Evolutionary conservation across 768 basidiomycete species (phyloP).

Genomic region (Lactifluus volemus): DNA sequence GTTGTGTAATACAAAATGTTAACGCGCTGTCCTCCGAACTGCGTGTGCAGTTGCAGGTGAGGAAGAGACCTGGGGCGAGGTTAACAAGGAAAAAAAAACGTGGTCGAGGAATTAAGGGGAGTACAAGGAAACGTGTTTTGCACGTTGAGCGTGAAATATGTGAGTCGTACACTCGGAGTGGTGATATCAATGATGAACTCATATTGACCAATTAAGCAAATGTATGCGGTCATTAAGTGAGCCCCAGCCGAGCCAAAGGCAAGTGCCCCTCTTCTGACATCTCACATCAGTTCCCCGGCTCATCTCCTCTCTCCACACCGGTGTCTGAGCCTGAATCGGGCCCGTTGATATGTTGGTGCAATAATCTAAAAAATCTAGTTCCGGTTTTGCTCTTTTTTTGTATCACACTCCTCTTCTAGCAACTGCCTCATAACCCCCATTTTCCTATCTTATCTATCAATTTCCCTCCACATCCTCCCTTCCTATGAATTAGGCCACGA

Average conservation of each 20-base stretch:
- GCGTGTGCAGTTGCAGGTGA: neutral
- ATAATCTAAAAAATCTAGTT: neutral
- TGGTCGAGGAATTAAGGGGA: neutral
- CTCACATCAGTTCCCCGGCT: too few species aligned
- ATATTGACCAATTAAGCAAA: neutral
- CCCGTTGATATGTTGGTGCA: neutral
- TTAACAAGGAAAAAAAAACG: neutral
- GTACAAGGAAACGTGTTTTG: neutral
- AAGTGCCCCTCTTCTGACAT: neutral
- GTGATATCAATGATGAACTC: neutral
- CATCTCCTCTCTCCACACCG: neutral
- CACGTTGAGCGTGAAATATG: neutral
- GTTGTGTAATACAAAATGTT: constrained; percentile 5
- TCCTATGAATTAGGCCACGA: constrained; percentile 29
- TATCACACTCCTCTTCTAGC: constrained; percentile 3
- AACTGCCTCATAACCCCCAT: neutral
- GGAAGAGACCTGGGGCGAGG: neutral
- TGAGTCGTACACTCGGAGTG: too few species aligned
- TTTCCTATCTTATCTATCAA: constrained; percentile 8
- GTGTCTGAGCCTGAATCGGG: neutral
- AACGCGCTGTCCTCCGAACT: neutral
- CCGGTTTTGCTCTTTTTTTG: neutral
- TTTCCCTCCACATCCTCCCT: neutral
- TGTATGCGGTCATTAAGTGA: neutral
- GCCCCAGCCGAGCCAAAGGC: neutral